Evolutionary conservation across 2,329 filamentous ascomycete genomes (phyloP), one percentile per base, ranked within the genome.

Genomic region (Dendryphion nanum): DNA sequence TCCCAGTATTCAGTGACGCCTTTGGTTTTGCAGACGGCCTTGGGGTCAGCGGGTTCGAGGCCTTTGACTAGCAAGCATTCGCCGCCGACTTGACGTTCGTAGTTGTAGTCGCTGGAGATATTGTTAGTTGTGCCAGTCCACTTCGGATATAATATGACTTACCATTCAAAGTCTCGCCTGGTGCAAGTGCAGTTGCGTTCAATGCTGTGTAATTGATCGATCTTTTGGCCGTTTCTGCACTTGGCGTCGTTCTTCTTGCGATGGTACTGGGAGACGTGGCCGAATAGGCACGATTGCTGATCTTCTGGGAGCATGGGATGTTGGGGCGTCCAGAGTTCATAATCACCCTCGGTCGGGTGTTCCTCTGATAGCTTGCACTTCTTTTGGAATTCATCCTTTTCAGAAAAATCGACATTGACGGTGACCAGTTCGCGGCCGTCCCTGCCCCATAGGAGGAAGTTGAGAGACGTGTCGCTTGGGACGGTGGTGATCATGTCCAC

Each of bases 81-180:
- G 33, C 85, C 85, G 57, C 90, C 86, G 18, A 71, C 76, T 64
- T 86, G 80, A 32, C 86, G 80, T 62, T 97, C 83, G 66, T 81
- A 98, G 67, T 98, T 98, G 75, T 89, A 98, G 62, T 94, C 91
- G 68, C 88, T 93, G 49, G 38, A 15, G 35, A 16, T 26, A 51
- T 36, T 17, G 31, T 33, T 20, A 33, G 16, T 13, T 19, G 4
- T 16, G 24, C 16, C 10, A 8, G 2, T 10, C 23, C 23, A 26
- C 10, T 26, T 8, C 23, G n/a, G 10, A 7, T 16, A 8, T 14
- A 24, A n/a, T 16, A 5, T 8, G 10, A 69, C 82, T 71, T 70
- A 90, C 86, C 93, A 98, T 76, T 98, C 93, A 62, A 84, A 98
- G 68, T 98, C 93, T 41, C 81, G 77, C 36, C 89, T 77, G 6